Base-by-base conservation (phyloP, 1,284 basidiomycete species). In the Moesziomyces sp. region DNA sequence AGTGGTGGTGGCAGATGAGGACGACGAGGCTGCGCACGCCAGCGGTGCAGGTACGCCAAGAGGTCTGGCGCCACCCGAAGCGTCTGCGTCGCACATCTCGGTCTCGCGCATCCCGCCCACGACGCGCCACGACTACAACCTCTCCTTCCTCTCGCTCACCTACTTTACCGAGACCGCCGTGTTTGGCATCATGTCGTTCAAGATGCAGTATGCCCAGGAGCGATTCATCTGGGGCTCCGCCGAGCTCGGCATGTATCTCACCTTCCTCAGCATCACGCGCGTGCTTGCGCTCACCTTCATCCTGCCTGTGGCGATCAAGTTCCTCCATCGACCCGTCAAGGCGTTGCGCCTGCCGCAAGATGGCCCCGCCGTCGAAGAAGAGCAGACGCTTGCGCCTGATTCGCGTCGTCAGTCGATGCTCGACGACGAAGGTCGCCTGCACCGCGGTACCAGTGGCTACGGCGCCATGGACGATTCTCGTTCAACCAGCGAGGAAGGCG, bases 161-260 rank as follows among this genome's bases (percentile, higher is more conserved):
- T 83, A 82, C 64, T 78, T 76, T 48, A 46, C 78, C 53, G 83
- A 82, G 67, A 58, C 68, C 2, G 54, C 64, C 26, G 60, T 74
- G 46, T 71, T 75, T 19, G 83, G 82, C 11, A 69, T 84, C 56
- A 60, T 84, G 64, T 64, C 78, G 0, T 71, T 66, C 74, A 83
- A 83, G 55, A 63, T 81, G 34, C 77, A 78, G 55, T 84, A 84
- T 43, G 79, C 82, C 0, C 75, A 80, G 50, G 49, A 78, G 30
- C 60, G 70, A 14, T 83, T 81, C 49, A 65, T 74, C 46, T 83
- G 82, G 83, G 78, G 67, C 30, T 72, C 80, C 1, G 62, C 71
- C 4, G 67, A 77, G 58, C 52, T 84, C 5, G 82, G 81, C 13
- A 62, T 68, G 46, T 83, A 74, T 43, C 65, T 84, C n/a, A 81